Base-by-base conservation (phyloP, 768 basidiomycete species). In the Tubosaeta sp. region DNA sequence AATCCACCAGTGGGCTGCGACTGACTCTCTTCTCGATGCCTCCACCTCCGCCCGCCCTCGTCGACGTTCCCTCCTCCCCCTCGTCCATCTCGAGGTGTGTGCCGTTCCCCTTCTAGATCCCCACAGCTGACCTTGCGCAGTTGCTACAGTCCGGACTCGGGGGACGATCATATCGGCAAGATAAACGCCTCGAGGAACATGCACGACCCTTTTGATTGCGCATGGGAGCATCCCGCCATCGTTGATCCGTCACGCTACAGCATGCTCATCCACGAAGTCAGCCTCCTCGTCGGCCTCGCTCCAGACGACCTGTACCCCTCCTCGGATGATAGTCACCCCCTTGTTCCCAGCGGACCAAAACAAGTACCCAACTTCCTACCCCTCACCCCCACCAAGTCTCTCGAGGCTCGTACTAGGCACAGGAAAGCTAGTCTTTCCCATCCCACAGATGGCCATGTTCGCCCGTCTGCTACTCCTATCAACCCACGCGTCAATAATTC, bases 261-360 rank as follows among this genome's bases (percentile, higher is more conserved):
- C 52, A 46, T 58, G 45, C 65, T 69, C 32, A 61, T 69, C 29
- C 60, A 64, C 14, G 69, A 71, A 27, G 65, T 71, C 14, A 64
- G 67, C 47, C 57, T 64, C 35, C 68, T 69, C 41, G 59, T 71
- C 13, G 69, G 67, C 19, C 45, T 69, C 17, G n/a, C 68, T 6
- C 16, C 52, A 1, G 65, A 67, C 1, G 50, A 65, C 16, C 59
- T 54, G 19, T 32, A 35, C 31, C 31, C 43, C n/a, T 42, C 46
- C 3, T 38, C 47, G 25, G 48, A 33, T 22, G 52, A 54, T n/a
- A n/a, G 6, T 32, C 38, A 31, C 41, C 43, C 48, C 25, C 45
- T 35, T 27, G 45, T 47, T 31, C 43, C 43, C 34, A 43, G 35
- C 25, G 34, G 26, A 35, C 16, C 58, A 33, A 44, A 33, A 31